Evolutionary conservation across 2,329 filamentous ascomycete species (phyloP), one percentile per base, ranked within the genome.

Genomic region (Dactylellina parvicollis): DNA sequence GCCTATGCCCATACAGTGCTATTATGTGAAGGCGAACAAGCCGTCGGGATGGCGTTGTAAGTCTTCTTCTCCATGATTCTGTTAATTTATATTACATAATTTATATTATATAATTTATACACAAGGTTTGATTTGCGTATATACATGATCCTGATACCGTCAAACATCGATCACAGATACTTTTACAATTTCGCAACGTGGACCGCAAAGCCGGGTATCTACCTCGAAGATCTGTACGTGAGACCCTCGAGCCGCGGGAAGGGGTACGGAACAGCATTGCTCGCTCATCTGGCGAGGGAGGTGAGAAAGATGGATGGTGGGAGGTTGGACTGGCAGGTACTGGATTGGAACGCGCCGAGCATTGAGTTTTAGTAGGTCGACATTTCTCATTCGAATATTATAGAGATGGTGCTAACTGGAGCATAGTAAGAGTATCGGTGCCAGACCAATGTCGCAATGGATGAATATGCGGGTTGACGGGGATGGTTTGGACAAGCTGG

Each of bases 131-230:
- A n/a, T n/a, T n/a, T n/a, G n/a, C n/a, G n/a, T n/a, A n/a, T n/a
- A n/a, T n/a, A n/a, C n/a, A n/a, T n/a, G n/a, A n/a, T n/a, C n/a
- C n/a, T n/a, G n/a, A n/a, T n/a, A n/a, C n/a, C n/a, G n/a, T n/a
- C n/a, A n/a, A n/a, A 87, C 0, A 92, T 90, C 50, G 92, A 97
- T 86, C 92, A 92, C 0, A 82, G 97, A 40, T 97, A 92, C 83
- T 98, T 96, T 81, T 92, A 94, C 84, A 98, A 94, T 82, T 98
- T 96, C 82, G 92, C 89, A 79, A 97, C 94, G 0, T 98, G 95
- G 95, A 87, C 90, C 7, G 87, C 90, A n/a, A 87, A 86, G 47
- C 88, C 93, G 0, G 94, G 94, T 1, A 90, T 99, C 79, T 96
- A 96, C 81, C 88, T 98, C 36, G 94, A 98, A 81, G 94, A 98